phyloP scores from a whole-genome alignment of 495 filamentous ascomycete species.

The Aspergillus steynii region DNA sequence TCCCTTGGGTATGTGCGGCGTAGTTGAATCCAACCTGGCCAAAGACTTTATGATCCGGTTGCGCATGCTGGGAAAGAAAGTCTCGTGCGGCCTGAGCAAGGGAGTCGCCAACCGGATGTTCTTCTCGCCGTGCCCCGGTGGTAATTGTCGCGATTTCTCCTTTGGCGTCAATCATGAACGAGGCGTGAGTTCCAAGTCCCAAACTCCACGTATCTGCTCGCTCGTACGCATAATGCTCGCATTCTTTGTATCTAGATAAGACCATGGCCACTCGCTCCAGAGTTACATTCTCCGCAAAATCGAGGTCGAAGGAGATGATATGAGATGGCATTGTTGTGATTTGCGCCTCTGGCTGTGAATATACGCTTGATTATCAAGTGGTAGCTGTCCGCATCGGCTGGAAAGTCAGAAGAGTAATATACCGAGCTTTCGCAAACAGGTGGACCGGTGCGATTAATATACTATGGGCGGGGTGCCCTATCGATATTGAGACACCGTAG shows the following conservation, averaged over 20 bases:
- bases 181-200: slow-evolving; percentile 15
- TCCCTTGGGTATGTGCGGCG: slow-evolving; percentile 13
- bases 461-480: too few species aligned
- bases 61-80: slow-evolving; percentile 9
- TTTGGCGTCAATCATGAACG: slow-evolving; percentile 13
- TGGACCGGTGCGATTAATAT: too few species aligned
- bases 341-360: too few species aligned
- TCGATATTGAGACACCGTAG: too few species aligned
- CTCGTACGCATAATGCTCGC: slow-evolving; percentile 19
- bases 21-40: slow-evolving; percentile 23
- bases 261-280: slow-evolving; percentile 9
- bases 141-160: slow-evolving; percentile 10
- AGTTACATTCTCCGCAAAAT: neutral
- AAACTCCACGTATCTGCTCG: slow-evolving; percentile 15
- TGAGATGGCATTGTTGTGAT: too few species aligned
- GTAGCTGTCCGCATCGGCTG: too few species aligned
- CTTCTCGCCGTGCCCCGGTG: neutral
- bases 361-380: too few species aligned
- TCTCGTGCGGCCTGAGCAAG: slow-evolving; percentile 11
- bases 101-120: slow-evolving; percentile 1
- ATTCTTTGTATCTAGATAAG: slow-evolving; percentile 5
- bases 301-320: slow-evolving; percentile 8
- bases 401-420: too few species aligned
- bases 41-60: slow-evolving; percentile 9
- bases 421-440: too few species aligned